Conservation (phyloP, 768 basidiomycete species). For the Suillus paluster region DNA sequence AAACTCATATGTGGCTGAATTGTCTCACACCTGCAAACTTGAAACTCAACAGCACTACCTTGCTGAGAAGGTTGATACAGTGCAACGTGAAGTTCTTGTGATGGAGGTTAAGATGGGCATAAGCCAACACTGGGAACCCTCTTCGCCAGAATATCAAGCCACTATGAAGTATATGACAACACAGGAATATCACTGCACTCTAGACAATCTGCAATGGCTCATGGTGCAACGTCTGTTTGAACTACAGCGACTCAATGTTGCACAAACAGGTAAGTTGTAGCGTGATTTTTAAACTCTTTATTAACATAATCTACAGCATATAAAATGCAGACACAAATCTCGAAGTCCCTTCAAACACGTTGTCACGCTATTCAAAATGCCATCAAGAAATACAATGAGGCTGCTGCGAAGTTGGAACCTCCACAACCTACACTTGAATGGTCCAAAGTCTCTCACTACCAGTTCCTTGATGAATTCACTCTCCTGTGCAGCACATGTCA, state of each 20-base stretch:
- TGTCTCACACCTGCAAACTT: conserved; percentile 24
- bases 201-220: conserved; percentile 39
- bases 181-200: conserved; percentile 16
- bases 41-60: conserved; percentile 26
- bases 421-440: too few species aligned
- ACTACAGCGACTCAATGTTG: conserved; percentile 41
- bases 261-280: conserved; percentile 35
- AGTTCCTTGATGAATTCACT: too few species aligned
- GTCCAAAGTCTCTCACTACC: too few species aligned
- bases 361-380: conserved; percentile 33
- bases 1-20: conserved; percentile 12
- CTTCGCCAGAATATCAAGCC: too few species aligned
- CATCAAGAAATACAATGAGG: too few species aligned
- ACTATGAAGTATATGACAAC: too few species aligned
- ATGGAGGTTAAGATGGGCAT: too few species aligned
- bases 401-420: too few species aligned
- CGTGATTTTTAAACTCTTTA: conserved; percentile 7
- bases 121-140: too few species aligned
- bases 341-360: conserved; percentile 36
- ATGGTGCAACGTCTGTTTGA: conserved; percentile 42
- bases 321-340: conserved; percentile 37
- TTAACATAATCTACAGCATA: conserved; percentile 31
- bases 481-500: too few species aligned
- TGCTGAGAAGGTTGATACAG: conserved; percentile 21
- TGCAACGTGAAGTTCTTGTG: background rate